Percentiles rank a stretch among this genome's conserved stretches.
Conservation (phyloP, 2,329 filamentous ascomycete species). For the Fusarium ramigenum region DNA sequence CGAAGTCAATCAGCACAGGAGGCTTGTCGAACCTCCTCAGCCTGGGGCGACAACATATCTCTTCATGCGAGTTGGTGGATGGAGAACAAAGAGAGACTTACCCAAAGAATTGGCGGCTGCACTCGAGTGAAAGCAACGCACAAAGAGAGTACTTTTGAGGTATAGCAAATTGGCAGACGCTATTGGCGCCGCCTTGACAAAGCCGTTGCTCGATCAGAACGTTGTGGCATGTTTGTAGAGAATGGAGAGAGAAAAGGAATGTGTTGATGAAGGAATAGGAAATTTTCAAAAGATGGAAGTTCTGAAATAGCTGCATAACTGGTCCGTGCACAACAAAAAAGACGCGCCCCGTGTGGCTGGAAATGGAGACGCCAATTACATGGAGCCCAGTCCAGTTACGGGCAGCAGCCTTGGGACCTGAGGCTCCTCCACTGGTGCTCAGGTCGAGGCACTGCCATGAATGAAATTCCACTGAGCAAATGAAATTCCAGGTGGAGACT, state of each 20-base stretch:
- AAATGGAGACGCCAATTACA: not conserved
- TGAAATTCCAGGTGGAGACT: conserved; percentile 21
- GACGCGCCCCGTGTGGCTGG: conserved; percentile 28
- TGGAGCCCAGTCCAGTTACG: not conserved
- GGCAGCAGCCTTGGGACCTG: conserved; percentile 6
- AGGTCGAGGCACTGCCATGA: not conserved
- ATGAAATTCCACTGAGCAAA: conserved; percentile 12
- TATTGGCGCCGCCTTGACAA: not conserved
- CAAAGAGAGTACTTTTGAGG: not conserved
- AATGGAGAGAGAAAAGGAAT: not conserved
- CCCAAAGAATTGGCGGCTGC: conserved; percentile 17
- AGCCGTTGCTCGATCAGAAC: not conserved
- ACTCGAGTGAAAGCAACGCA: not conserved
- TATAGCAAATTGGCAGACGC: conserved; percentile 14
- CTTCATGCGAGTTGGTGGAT: conserved; percentile 49
- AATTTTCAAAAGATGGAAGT: conserved; percentile 36
- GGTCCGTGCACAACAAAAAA: conserved; percentile 35
- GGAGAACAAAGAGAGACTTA: conserved; percentile 25
- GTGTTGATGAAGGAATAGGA: conserved; percentile 40
- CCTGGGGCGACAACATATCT: conserved; percentile 61
- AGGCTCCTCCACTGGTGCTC: conserved; percentile 12
- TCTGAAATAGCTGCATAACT: conserved; percentile 35
- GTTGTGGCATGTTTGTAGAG: conserved; percentile 2
- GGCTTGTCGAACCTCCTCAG: conserved; percentile 59
- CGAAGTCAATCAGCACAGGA: conserved; percentile 60